Conservation (phyloP, 345 rosid genomes). For the Populus alba region DNA sequence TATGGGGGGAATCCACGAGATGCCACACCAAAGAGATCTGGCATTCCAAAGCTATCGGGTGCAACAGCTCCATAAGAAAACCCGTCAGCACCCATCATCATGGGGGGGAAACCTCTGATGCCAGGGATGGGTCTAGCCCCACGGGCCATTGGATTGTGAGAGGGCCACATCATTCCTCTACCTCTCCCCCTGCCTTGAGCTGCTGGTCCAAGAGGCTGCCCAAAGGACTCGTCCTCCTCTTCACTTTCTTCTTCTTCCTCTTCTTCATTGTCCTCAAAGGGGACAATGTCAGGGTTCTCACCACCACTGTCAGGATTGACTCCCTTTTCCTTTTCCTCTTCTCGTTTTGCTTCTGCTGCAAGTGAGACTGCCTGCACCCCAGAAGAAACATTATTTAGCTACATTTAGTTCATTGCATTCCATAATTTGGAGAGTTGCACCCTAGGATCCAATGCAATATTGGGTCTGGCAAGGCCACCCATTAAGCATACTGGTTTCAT, state of each 20-base stretch:
- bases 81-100: constrained; percentile 82
- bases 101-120: constrained; percentile 75
- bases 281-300: constrained; percentile 93
- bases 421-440: not conserved
- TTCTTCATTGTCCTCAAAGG: constrained; percentile 96
- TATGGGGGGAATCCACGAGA: constrained; percentile 82
- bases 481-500: constrained; percentile 5
- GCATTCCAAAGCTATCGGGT: constrained; percentile 81
- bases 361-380: constrained; percentile 62
- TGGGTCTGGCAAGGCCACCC: not conserved
- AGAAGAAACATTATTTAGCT: constrained; percentile 12
- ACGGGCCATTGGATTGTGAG: constrained; percentile 74
- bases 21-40: constrained; percentile 74
- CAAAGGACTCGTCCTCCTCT: constrained; percentile 65
- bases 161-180: constrained; percentile 96
- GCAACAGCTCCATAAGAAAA: constrained; percentile 67
- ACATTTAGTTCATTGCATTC: not conserved
- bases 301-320: constrained; percentile 67
- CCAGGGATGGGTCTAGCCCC: constrained; percentile 88
- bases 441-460: constrained; percentile 6
- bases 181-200: constrained; percentile 88
- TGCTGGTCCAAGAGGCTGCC: constrained; percentile 32
- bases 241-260: constrained; percentile 83
- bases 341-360: constrained; percentile 92
- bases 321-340: constrained; percentile 98